These are phyloP conservation scores for Ophiostoma ulmi DNA, from an alignment of 2,329 filamentous ascomycete species.

Conservation along the genomic window DNA sequence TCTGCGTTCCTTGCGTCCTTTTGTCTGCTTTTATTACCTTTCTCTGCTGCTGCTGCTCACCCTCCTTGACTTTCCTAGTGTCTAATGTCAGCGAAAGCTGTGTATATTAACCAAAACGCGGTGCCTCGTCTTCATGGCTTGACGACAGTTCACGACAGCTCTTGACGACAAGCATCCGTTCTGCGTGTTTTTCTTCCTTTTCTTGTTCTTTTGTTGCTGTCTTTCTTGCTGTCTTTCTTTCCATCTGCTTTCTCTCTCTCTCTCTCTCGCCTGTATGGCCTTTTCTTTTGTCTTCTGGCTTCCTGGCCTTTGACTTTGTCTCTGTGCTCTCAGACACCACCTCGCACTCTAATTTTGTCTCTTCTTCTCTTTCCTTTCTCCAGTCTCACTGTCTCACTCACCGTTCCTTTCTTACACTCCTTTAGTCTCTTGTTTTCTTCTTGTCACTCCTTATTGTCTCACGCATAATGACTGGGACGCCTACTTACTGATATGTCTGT, in stretches of 20 bases:
- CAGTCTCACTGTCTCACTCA: neutral
- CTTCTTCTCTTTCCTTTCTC: neutral
- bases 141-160: conserved; percentile 10
- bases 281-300: neutral
- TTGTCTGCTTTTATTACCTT: conserved; percentile 25
- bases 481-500: conserved; percentile 11
- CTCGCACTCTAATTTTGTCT: neutral
- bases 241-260: neutral
- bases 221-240: neutral
- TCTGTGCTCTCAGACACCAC: conserved; percentile 21
- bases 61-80: conserved; percentile 9
- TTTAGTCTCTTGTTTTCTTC: conserved; percentile 16
- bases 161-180: conserved; percentile 10
- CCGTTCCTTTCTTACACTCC: conserved; percentile 1
- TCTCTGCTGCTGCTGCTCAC: neutral
- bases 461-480: conserved; percentile 17
- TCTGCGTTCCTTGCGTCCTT: conserved; percentile 7
- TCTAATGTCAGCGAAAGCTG: conserved; percentile 14
- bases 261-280: neutral
- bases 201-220: neutral
- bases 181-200: neutral
- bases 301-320: conserved; percentile 19
- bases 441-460: conserved; percentile 12
- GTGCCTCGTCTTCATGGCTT: neutral
- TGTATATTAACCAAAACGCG: conserved; percentile 13